Evolutionary conservation across 2,329 filamentous ascomycete species (phyloP).

Genomic region (Fonsecaea monophora): DNA sequence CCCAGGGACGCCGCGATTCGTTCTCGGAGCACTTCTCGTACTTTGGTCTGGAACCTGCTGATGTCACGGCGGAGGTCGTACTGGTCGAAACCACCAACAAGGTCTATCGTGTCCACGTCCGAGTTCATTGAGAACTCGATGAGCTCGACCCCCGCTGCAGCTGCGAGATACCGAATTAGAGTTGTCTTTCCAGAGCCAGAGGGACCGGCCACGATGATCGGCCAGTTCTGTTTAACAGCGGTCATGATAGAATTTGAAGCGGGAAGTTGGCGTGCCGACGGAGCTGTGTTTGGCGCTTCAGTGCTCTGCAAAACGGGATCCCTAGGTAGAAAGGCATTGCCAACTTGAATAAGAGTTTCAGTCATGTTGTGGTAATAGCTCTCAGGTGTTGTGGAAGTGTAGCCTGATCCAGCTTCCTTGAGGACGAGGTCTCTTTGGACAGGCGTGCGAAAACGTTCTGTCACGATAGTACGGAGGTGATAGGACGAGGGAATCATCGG

Average conservation of each 20-base stretch:
- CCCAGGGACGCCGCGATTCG: constrained; percentile 46
- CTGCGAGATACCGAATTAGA: constrained; percentile 80
- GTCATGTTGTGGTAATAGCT: constrained; percentile 77
- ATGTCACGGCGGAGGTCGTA: constrained; percentile 79
- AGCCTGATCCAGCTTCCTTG: constrained; percentile 51
- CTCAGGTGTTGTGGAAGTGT: constrained; percentile 24
- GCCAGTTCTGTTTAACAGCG: constrained; percentile 84
- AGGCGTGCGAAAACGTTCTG: constrained; percentile 81
- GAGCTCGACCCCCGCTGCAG: constrained; percentile 74
- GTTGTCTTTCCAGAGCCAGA: constrained; percentile 87
- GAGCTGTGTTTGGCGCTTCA: constrained; percentile 44
- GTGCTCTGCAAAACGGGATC: constrained; percentile 52
- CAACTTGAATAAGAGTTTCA: constrained; percentile 73
- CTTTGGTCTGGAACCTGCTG: constrained; percentile 63
- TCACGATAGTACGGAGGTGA: constrained; percentile 81
- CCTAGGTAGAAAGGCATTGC: constrained; percentile 73
- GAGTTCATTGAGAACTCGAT: constrained; percentile 89
- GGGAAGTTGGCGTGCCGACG: constrained; percentile 59
- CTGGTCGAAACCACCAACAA: constrained; percentile 96
- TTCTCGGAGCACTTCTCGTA: constrained; percentile 57
- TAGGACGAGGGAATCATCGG: constrained; percentile 70
- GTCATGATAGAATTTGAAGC: constrained; percentile 86
- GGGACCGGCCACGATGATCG: constrained; percentile 84
- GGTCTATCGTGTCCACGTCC: constrained; percentile 95
- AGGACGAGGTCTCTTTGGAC: constrained; percentile 71